Evolutionary conservation across 2,329 filamentous ascomycete species (phyloP), one percentile per base, ranked within the genome.

Genomic region (Scedosporium minutisporum): DNA sequence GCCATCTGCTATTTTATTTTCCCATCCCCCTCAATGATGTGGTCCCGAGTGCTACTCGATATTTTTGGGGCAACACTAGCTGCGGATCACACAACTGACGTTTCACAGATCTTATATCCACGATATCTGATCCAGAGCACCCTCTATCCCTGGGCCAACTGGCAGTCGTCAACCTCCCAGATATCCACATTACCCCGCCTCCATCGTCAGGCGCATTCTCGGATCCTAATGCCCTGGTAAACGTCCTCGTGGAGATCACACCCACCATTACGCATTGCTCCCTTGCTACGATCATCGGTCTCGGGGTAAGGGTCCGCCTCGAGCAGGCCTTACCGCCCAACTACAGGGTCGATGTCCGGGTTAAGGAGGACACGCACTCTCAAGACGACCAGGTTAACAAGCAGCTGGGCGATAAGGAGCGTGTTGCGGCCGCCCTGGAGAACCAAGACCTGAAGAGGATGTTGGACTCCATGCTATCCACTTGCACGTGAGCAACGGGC

Each of bases 201-300:
- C 38, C 61, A 42, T 76, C 76, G 7, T 71, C 74, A n/a, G 75
- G 74, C 4, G 63, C 70, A 0, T 65, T 71, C 48, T 70, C 74
- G 21, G 64, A 70, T 42, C 75, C 78, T 16, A 76, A 79, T 77
- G 86, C 71, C 71, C 83, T 83, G 78, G 92, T 79, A 76, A 87
- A 80, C 46, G 91, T 97, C 42, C 83, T 88, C 3, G 91, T 99
- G 53, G 85, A 96, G 70, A 88, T 99, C 68, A 99, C 95, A 10
- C 95, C 95, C 9, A 99, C 95, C 27, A 95, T 97, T 71, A 96
- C 93, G 16, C 95, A 97, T 76, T 99, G 95, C 79, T 96, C 91
- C 60, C 84, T 99, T 48, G 95, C 95, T 38, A 99, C 95, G 0
- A 92, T 99, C 64, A 96, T 99, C 69, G 95, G 95, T 0, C 82